Evolutionary conservation across 495 filamentous ascomycete genomes (phyloP).

Genomic region (Tuber aestivum): DNA sequence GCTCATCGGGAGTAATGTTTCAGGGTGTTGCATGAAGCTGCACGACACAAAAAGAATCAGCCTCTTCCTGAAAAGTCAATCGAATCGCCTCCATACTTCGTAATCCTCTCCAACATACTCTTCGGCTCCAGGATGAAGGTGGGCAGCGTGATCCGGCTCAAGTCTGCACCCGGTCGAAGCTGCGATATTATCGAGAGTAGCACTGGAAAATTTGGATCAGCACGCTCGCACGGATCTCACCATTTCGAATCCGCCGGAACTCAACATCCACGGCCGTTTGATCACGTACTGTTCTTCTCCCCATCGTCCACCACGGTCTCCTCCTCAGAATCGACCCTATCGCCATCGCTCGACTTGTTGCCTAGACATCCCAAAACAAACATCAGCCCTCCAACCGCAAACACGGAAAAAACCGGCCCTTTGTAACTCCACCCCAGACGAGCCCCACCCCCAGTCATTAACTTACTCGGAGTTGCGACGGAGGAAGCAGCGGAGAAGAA

Average conservation of each 20-base stretch:
- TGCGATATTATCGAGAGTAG: constrained; percentile 74
- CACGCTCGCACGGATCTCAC: constrained; percentile 7
- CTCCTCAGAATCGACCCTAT: constrained; percentile 30
- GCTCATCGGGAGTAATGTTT: constrained; percentile 83
- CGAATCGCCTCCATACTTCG: constrained; percentile 64
- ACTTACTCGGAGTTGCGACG: constrained; percentile 37
- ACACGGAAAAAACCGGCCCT: background rate
- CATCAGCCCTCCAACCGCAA: constrained; percentile 25
- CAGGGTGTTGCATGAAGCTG: constrained; percentile 99
- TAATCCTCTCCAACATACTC: constrained; percentile 97
- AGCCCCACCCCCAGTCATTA: constrained; percentile 10
- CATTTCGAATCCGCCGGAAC: background rate
- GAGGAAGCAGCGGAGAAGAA: constrained; percentile 36
- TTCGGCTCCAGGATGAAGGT: constrained; percentile 97
- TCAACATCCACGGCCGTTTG: background rate
- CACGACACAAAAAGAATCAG: constrained; percentile 4
- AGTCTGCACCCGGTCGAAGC: constrained; percentile 86
- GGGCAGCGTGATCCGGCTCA: constrained; percentile 87
- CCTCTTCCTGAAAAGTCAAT: constrained; percentile 16
- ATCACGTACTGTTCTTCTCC: constrained; percentile 41
- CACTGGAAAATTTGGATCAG: constrained; percentile 33
- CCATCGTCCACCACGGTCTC: constrained; percentile 43
- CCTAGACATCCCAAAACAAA: constrained; percentile 32
- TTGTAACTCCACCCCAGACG: background rate
- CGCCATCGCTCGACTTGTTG: constrained; percentile 29